Percentiles rank a stretch among this genome's conserved stretches.
These are phyloP conservation scores for Voacanga thouarsii DNA, from an alignment of 257 asterid genomes.

Conservation along the genomic window DNA sequence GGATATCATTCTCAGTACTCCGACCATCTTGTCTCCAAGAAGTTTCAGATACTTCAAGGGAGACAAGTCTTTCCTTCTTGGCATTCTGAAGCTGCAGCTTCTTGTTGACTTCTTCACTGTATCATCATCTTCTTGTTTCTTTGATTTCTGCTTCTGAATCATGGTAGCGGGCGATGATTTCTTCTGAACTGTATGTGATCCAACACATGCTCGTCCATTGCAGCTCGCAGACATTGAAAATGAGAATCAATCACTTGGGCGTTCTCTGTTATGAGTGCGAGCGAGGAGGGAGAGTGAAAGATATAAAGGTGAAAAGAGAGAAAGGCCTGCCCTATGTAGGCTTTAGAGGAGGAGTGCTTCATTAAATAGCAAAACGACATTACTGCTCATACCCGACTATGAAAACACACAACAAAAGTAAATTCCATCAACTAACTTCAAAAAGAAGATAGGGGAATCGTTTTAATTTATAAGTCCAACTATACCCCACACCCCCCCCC, in stretches of 20 bases:
- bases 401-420: background rate
- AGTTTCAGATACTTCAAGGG: conserved; percentile 25
- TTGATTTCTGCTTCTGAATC: conserved; percentile 15
- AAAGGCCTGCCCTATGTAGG: background rate
- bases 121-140: conserved; percentile 9
- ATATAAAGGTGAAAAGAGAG: background rate
- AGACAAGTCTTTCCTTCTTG: conserved; percentile 21
- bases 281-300: background rate
- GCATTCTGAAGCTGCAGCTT: conserved; percentile 31
- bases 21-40: conserved; percentile 27
- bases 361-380: conserved; percentile 13
- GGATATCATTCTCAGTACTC: conserved; percentile 23
- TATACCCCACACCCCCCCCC: no score
- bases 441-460: background rate
- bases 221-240: conserved; percentile 21
- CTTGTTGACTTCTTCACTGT: conserved; percentile 18
- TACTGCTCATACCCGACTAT: background rate
- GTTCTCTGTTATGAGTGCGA: background rate
- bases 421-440: background rate
- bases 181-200: background rate
- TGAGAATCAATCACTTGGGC: background rate
- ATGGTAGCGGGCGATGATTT: background rate
- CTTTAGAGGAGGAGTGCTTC: conserved; percentile 8
- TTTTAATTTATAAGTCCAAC: background rate
- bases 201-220: conserved; percentile 14